Base-by-base conservation (phyloP, 2,329 filamentous ascomycete species). In the Delphinella strobiligena region DNA sequence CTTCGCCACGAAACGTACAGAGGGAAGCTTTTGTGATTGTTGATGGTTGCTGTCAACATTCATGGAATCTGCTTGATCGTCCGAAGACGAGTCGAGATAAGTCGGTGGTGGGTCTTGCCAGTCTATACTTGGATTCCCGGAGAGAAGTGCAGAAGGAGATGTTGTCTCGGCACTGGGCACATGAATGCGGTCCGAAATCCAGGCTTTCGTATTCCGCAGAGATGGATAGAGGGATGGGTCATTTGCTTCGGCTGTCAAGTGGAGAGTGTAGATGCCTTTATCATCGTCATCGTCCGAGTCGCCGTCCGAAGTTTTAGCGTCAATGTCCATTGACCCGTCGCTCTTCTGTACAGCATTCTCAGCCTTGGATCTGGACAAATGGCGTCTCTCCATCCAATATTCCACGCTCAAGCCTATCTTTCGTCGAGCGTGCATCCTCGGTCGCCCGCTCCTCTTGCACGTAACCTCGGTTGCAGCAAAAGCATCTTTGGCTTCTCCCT, bases 101-200 rank as follows among this genome's bases (percentile, higher is more conserved):
- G 76, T 78, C 36, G 75, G 73, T 3, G 75, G 71, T 1, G 83
- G 83, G 42, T 88, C 79, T 31, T 78, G 69, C 83, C 83, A 89
- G 61, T 85, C 76, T 24, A 75, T 61, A 2, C 59, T 59, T 0
- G 42, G 38, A 11, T 30, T 39, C 7, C 45, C 41, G 8, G 60
- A 54, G 60, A 53, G 46, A 66, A 54, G 46, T 27, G 60, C 58
- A 14, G 52, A 45, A n/a, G 52, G 51, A 37, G 59, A 54, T 2
- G 51, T 60, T 2, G 41, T 37, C 15, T 44, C 45, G 22, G 47
- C 47, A 3, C 43, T 22, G 3, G 67, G 54, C 50, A 81, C 82
- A 52, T 75, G 68, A n/a, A 86, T 67, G 2, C 69, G 62, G 18
- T 77, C 69, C 7, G 78, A 78, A 37, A 91, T 74, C 84, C 84